These are phyloP conservation scores for Hypoxylon lienhwacheense DNA, from an alignment of 495 filamentous ascomycete genomes.

Conservation along the genomic window DNA sequence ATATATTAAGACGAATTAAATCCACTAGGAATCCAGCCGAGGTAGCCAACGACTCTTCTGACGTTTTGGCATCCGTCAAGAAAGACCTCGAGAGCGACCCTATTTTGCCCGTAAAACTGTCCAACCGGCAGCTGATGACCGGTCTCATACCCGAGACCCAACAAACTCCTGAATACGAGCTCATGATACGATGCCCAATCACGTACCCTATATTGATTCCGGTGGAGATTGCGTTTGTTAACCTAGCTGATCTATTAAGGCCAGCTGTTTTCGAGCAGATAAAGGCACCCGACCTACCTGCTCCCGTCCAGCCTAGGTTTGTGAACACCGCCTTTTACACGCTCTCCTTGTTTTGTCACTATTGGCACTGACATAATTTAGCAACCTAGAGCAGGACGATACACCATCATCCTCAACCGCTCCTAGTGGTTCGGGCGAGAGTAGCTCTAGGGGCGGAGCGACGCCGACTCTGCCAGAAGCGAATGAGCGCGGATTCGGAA, in stretches of 20 bases:
- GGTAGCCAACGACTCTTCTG: conserved; percentile 23
- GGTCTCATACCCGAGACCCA: conserved; percentile 29
- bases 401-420: conserved; percentile 9
- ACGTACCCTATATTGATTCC: conserved; percentile 29
- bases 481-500: conserved; percentile 4
- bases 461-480: conserved; percentile 1
- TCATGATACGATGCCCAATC: conserved; percentile 31
- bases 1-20: conserved; percentile 29
- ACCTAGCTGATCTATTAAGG: conserved; percentile 22
- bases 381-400: conserved; percentile 5
- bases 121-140: conserved; percentile 27
- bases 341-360: not conserved
- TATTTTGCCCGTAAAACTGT: conserved; percentile 21
- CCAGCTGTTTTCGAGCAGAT: conserved; percentile 11
- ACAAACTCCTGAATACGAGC: conserved; percentile 28
- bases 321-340: not conserved
- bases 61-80: conserved; percentile 22
- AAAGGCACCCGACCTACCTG: conserved; percentile 8
- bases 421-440: not conserved
- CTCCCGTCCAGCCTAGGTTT: not conserved
- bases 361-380: conserved; percentile 6
- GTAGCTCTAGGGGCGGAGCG: not conserved
- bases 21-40: conserved; percentile 19
- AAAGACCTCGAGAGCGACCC: conserved; percentile 21
- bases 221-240: conserved; percentile 21